Evolutionary conservation across 352 stramenopile genomes (phyloP), one percentile per base, ranked within the genome.

Genomic region (Detonula confervacea): DNA sequence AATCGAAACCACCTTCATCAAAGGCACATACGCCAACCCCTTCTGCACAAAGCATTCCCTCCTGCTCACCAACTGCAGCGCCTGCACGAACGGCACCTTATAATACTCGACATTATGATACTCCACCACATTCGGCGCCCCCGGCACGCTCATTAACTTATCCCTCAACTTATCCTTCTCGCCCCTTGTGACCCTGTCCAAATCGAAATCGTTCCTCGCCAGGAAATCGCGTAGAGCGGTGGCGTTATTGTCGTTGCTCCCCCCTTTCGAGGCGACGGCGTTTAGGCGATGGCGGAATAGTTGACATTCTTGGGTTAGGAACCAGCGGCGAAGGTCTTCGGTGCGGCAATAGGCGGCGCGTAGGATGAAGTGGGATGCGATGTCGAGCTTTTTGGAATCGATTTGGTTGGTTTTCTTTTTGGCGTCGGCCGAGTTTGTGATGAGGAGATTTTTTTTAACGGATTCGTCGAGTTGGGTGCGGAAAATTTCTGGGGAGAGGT

Each of bases 301-400:
- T n/a, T 90, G 89, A 68, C 92, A 96, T 84, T 99, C 91, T 72
- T 98, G 96, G 3, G 91, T 92, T 14, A 99, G 86, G 83, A 99
- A 99, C 97, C 97, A 99, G 47, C 97, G 95, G 27, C 97, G 92
- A 22, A 98, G 87, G 84, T 99, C 97, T 69, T 99, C 97, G 2
- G 94, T 98, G 64, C 97, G 95, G 81, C 96, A 99, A 86, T 99
- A 99, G 5, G 96, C 97, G 72, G 98, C 95, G 27, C 97, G 93
- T 65, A 99, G 81, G 52, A 99, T 98, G 83, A 98, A 99, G 81
- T 99, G 97, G 35, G 96, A 99, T 16, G 83, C 81, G 14, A 73
- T 54, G 55, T 94, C 89, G 9, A 98, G 86, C 67, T 96, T 92
- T 83, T 98, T 93, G 84, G 74, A 86, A 83, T 70, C 89, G 73